Base-by-base conservation (phyloP, 768 basidiomycete species). In the Xerocomellus chrysenteron region DNA sequence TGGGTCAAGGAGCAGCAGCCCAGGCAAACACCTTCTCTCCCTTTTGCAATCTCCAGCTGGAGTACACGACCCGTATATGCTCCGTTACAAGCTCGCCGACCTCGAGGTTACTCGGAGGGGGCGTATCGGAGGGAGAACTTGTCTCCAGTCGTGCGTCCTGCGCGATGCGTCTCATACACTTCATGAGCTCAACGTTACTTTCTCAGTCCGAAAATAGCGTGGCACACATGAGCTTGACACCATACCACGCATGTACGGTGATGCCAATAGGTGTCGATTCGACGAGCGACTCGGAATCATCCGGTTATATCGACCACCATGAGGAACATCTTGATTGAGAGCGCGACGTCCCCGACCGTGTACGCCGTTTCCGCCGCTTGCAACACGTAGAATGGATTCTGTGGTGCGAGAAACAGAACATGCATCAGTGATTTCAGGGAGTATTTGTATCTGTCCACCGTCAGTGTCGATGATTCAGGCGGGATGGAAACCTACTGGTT, bases 371-470 rank as follows among this genome's bases (percentile, higher is more conserved):
- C 94, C 0, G 92, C 94, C 47, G 85, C 87, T 60, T 88, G 87
- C n/a, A 94, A 80, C 55, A 85, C 80, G 39, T 89, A 86, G 65
- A 92, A 90, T 0, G 91, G 88, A 64, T 94, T 95, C 61, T 94
- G 91, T 0, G 94, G 92, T 2, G 86, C 82, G 32, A 97, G 81
- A 32, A 94, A 77, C 43, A 95, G 79, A 7, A 83, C 87, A 72
- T 97, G 93, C 12, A 89, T 86, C 5, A 94, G 77, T 0, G 92
- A 80, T 68, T 91, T 83, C 1, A 94, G 76, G 0, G 93, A 83
- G 43, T 75, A 76, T 1, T 82, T 78, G 66, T 94, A 93, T 65
- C 93, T 95, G 47, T 17, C 13, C 44, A 14, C 30, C 11, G 24
- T 61, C 37, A 65, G 60, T 5, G 13, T 36, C 36, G 5, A 26